These are phyloP conservation scores for Collybiopsis luxurians DNA, from an alignment of 768 basidiomycete species.

Conservation along the genomic window DNA sequence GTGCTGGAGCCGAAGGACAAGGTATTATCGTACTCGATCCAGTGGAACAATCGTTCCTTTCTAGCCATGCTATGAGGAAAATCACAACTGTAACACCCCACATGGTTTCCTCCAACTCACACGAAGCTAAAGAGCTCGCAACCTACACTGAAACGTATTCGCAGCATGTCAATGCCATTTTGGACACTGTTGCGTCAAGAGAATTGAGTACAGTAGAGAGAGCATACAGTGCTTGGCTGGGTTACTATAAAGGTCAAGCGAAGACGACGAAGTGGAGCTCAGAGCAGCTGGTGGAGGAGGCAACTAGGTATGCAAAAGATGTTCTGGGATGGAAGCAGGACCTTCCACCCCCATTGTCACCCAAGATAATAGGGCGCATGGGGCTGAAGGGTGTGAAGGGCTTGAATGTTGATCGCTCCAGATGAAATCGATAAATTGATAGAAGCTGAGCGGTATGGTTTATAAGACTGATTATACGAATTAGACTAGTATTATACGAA, in stretches of 20 bases:
- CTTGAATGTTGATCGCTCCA: neutral
- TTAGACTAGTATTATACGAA: too few relatives aligned
- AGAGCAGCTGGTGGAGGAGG: conserved; percentile 37
- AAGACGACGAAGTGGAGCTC: conserved; percentile 36
- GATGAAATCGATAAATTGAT: too few relatives aligned
- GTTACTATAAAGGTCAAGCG: conserved; percentile 47
- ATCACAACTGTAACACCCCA: conserved; percentile 36
- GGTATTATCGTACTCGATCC: conserved; percentile 56
- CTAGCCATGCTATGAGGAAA: conserved; percentile 31
- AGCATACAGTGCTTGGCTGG: conserved; percentile 54
- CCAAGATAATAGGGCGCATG: conserved; percentile 50
- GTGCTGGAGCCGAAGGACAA: conserved; percentile 63
- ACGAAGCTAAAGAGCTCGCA: neutral
- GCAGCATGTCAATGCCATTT: conserved; percentile 16
- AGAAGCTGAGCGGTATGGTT: too few relatives aligned
- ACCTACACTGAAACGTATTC: conserved; percentile 15
- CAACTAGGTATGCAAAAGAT: conserved; percentile 31
- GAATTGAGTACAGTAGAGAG: conserved; percentile 40
- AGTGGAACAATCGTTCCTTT: conserved; percentile 49
- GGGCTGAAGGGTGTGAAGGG: conserved; percentile 34
- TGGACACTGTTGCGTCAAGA: conserved; percentile 27
- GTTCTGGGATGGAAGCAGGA: conserved; percentile 36
- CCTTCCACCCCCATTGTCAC: conserved; percentile 34
- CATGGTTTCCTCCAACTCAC: conserved; percentile 14
- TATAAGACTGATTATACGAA: too few relatives aligned